A percentile compares a stretch with the other conserved stretches of the same genome.
Conservation (phyloP, 805 yeast genomes). For the Nakazawaea wickerhamii region DNA sequence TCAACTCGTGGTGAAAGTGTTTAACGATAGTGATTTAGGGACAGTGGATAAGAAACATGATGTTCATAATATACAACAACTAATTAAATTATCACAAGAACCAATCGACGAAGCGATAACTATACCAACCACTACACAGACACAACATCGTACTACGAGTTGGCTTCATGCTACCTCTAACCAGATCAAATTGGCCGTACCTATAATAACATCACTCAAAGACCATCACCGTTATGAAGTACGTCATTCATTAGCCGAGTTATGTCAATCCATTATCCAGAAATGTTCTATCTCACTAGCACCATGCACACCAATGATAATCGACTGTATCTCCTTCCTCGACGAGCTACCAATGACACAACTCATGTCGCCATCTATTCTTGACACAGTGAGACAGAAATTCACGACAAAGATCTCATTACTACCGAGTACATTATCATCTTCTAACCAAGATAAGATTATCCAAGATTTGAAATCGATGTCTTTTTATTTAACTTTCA, state of each 20-base stretch:
- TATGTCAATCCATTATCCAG: conserved; percentile 26
- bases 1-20: conserved; percentile 28
- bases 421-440: conserved; percentile 18
- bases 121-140: conserved; percentile 6
- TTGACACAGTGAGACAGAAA: conserved; percentile 12
- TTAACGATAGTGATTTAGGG: conserved; percentile 36
- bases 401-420: conserved; percentile 16
- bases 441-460: conserved; percentile 24
- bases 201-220: conserved; percentile 24
- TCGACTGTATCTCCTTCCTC: conserved; percentile 27
- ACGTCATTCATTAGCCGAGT: conserved; percentile 23
- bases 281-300: conserved; percentile 31
- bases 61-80: conserved; percentile 15
- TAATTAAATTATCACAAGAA: conserved; percentile 13
- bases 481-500: conserved; percentile 6
- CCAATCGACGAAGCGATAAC: conserved; percentile 13
- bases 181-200: conserved; percentile 44
- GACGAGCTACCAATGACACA: no score
- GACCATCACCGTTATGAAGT: conserved; percentile 29
- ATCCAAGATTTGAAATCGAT: conserved; percentile 4
- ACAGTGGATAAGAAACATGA: conserved; percentile 19
- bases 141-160: conserved; percentile 34
- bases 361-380: no score
- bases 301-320: conserved; percentile 28
- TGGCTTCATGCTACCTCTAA: conserved; percentile 53